Evolutionary conservation across 1,139 yeast species (phyloP), one percentile per base, ranked within the genome.

Genomic region (Protomyces inundatus): DNA sequence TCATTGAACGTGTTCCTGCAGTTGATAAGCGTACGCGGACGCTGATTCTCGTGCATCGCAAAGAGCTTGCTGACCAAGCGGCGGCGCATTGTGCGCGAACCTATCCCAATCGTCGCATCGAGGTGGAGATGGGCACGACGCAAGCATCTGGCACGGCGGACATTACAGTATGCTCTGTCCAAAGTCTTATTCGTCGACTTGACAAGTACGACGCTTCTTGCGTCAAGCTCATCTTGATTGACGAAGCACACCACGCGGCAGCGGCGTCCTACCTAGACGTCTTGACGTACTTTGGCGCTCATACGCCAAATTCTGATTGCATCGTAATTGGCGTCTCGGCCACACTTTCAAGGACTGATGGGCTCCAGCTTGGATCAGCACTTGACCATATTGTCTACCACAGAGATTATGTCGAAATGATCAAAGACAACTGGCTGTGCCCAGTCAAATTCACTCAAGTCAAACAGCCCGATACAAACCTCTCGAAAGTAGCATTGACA

Each of bases 241-340:
- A 91, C 74, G 98, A 91, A 73, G 96, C 97, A 57, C 98, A 91
- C 71, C 98, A 91, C 75, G 87, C 96, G 0, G 87, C 89, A 0
- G 93, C 97, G 0, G 71, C 74, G 12, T 80, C 91, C 0, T 93
- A 93, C 78, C 55, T 76, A 14, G 79, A 80, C 52, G 79, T 90
- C 0, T 74, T 90, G 62, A 73, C 77, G 4, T 80, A 88, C 62
- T 76, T 91, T 70, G 77, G 79, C 0, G 88, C 89, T 1, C 71
- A 71, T 30, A 71, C 73, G 1, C 66, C 77, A 0, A 73, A 77
- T 0, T 79, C 84, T 66, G 74, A 75, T 1, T 77, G 85, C 0
- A 81, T 84, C 6, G 84, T 90, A 0, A 78, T 90, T 23, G 98
- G 98, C 1, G 89, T 93, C 70, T 87, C 96, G 6, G 98, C 98